Evolutionary conservation across 768 basidiomycete genomes (phyloP).

Genomic region (Lentinula raphanica): DNA sequence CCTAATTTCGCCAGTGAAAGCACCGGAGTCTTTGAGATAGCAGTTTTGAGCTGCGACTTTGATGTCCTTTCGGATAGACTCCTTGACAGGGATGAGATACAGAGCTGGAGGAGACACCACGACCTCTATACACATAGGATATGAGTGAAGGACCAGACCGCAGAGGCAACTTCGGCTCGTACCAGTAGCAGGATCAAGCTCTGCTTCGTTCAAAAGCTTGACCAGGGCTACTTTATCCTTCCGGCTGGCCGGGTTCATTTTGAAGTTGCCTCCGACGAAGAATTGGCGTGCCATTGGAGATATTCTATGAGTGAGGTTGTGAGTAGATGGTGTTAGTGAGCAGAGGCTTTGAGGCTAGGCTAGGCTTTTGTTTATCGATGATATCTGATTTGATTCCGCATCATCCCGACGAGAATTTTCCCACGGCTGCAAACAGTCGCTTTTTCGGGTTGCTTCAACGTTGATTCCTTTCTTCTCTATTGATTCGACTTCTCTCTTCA

Average conservation of each 20-base stretch:
- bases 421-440: background rate
- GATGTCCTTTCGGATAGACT: constrained; percentile 57
- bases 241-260: constrained; percentile 82
- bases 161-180: constrained; percentile 7
- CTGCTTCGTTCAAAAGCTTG: constrained; percentile 68
- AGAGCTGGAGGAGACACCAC: constrained; percentile 88
- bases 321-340: background rate
- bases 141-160: background rate
- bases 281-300: constrained; percentile 69
- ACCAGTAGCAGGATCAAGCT: constrained; percentile 77
- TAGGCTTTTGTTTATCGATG: background rate
- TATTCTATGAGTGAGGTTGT: background rate
- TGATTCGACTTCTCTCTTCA: no score
- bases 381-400: background rate
- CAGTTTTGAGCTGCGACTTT: constrained; percentile 89
- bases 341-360: no score
- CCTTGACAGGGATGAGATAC: constrained; percentile 74
- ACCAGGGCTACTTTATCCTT: constrained; percentile 63
- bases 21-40: constrained; percentile 78
- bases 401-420: background rate
- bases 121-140: constrained; percentile 56
- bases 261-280: constrained; percentile 98
- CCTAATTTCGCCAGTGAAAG: constrained; percentile 98
- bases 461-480: no score
- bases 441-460: no score